A percentile compares a stretch with the other conserved stretches of the same genome.
phyloP scores from a whole-genome alignment of 1,139 yeast genomes.

The Nakaseomyces sp. region DNA sequence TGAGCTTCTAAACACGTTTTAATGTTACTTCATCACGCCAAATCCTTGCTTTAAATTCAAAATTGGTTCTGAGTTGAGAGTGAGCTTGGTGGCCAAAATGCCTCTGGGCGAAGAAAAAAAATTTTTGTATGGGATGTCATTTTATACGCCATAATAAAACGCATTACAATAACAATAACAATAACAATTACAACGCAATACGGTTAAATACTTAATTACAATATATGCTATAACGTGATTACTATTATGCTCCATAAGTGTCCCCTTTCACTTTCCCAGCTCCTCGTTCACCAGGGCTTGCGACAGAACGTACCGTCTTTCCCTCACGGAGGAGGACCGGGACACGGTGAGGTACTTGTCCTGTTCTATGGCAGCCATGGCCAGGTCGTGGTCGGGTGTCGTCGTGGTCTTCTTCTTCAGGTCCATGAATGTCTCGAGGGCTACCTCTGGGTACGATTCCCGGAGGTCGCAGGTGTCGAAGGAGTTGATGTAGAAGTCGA shows the following conservation, averaged over 20 bases:
- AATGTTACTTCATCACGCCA: neutral
- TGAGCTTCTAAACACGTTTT: neutral
- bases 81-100: too few relatives aligned
- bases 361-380: slow-evolving; percentile 15
- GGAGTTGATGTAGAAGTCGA: slow-evolving; percentile 53
- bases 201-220: too few relatives aligned
- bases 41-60: too few relatives aligned
- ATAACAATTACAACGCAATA: too few relatives aligned
- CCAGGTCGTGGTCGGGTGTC: slow-evolving; percentile 37
- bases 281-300: slow-evolving; percentile 37
- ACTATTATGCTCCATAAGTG: too few relatives aligned
- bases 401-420: slow-evolving; percentile 42
- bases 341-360: slow-evolving; percentile 29
- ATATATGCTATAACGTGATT: too few relatives aligned
- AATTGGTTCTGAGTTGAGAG: too few relatives aligned
- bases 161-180: too few relatives aligned
- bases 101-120: too few relatives aligned
- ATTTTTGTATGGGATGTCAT: neutral
- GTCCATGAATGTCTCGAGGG: slow-evolving; percentile 41
- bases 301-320: slow-evolving; percentile 48
- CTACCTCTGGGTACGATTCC: slow-evolving; percentile 18
- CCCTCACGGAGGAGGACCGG: slow-evolving; percentile 30
- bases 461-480: slow-evolving; percentile 37
- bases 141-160: too few relatives aligned
- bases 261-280: neutral